These are phyloP conservation scores for Ammopiptanthus mongolicus DNA, from an alignment of 306 rosid genomes.

Conservation along the genomic window DNA sequence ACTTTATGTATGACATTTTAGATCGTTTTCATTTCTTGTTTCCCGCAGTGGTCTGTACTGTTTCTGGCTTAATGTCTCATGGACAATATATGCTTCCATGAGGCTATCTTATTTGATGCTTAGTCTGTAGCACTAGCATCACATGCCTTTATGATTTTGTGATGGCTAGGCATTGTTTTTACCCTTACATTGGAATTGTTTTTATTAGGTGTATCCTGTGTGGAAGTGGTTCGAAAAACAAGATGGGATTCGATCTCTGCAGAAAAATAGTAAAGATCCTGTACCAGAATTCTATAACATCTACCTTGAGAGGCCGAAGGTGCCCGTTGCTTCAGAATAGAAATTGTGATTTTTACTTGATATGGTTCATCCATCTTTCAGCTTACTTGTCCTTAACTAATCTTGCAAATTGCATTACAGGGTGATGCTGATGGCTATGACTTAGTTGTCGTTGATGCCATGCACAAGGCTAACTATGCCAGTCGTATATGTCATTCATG, in stretches of 20 bases:
- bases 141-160: slow-evolving; percentile 1
- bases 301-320: slow-evolving; percentile 98
- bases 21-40: not conserved
- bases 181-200: not conserved
- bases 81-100: not conserved
- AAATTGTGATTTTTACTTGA: not conserved
- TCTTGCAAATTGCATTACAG: slow-evolving; percentile 41
- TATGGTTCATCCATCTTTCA: not conserved
- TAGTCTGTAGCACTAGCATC: not conserved
- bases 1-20: not conserved
- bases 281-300: slow-evolving; percentile 99
- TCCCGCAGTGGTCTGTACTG: not conserved
- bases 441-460: slow-evolving; percentile 95
- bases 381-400: not conserved
- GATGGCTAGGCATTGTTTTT: not conserved
- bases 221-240: slow-evolving; percentile 99
- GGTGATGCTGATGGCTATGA: slow-evolving; percentile 99
- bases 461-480: slow-evolving; percentile 99
- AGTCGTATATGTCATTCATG: slow-evolving; percentile 99
- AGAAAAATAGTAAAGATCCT: slow-evolving; percentile 83
- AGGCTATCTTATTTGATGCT: not conserved
- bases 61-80: not conserved
- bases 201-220: slow-evolving; percentile 86
- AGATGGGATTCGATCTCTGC: slow-evolving; percentile 95
- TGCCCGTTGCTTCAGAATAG: slow-evolving; percentile 27